Base-by-base conservation (phyloP, 345 rosid species). In the Gossypium anomalum region DNA sequence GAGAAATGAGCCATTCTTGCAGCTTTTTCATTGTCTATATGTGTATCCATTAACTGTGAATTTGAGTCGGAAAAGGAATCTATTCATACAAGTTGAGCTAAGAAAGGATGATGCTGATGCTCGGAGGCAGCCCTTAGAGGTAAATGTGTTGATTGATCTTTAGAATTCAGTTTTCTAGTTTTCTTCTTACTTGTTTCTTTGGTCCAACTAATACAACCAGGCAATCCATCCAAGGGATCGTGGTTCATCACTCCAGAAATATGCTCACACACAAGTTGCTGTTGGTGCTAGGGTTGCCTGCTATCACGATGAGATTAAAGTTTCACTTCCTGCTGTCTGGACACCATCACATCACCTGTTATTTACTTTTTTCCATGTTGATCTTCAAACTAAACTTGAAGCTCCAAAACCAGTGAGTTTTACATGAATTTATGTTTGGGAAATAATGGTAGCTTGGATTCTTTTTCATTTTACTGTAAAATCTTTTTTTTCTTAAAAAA, bases 1-100 rank as follows among this genome's bases (percentile, higher is more conserved):
- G 83, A 86, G 98, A 81, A 95, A 95, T 19, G 97, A 95, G 89
- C 99, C 99, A 61, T 95, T 95, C 88, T 83, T 87, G 87, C 98
- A 95, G 79, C 98, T 88, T 76, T 95, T 95, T 81, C 99, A 95
- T 81, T 93, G 87, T 82, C 89, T 93, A n/a, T 95, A 93, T 81
- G 91, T 90, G 67, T 91, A 95, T 83, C 99, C 99, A 15, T 80
- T 84, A 78, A 89, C 88, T 80, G 89, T 94, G 78, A 88, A 88
- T 81, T 82, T 93, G 85, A 95, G 96, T 80, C 89, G 99, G 82
- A 93, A 95, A 85, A 90, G 94, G 86, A 95, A 95, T 81, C 80
- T 88, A 79, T 91, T 93, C 81, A 80, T 95, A 71, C 85, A 94
- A 60, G 93, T 93, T 80, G 99, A 95, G 83, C 85, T 95, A 66